Conservation (phyloP, 345 rosid genomes). For the Schrenkiella parvula region DNA sequence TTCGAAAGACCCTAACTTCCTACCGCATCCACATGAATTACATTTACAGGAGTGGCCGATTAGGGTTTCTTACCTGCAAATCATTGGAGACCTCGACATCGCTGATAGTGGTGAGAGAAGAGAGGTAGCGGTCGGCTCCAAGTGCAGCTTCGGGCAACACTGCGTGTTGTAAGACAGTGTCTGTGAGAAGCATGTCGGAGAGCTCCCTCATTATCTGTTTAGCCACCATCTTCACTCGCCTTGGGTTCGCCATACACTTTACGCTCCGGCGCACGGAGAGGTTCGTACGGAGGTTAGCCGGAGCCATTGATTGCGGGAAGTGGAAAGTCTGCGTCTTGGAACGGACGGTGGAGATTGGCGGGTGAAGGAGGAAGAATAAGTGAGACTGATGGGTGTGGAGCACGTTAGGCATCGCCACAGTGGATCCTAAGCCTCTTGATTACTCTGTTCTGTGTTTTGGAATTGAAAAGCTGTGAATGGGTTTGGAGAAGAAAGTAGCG, state of each 20-base stretch:
- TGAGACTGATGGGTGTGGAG: conserved; percentile 28
- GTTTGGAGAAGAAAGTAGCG: neutral
- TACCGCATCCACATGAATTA: neutral
- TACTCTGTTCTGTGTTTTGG: conserved; percentile 15
- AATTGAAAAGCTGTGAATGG: neutral
- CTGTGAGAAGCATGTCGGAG: conserved; percentile 85
- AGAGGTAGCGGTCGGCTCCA: conserved; percentile 82
- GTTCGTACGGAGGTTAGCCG: conserved; percentile 24
- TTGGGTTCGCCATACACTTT: conserved; percentile 85
- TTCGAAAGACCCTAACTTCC: conserved; percentile 9
- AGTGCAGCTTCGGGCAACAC: conserved; percentile 76
- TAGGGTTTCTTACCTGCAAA: conserved; percentile 51
- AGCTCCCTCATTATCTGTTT: conserved; percentile 85
- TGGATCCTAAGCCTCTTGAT: neutral
- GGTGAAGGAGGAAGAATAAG: conserved; percentile 10
- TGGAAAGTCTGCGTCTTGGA: conserved; percentile 26
- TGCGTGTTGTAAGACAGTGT: conserved; percentile 80
- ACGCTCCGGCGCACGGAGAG: conserved; percentile 31
- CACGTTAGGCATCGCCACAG: conserved; percentile 37
- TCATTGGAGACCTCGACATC: conserved; percentile 81
- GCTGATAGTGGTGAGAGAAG: conserved; percentile 84
- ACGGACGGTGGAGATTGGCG: conserved; percentile 27
- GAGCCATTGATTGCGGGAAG: conserved; percentile 27
- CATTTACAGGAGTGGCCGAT: neutral
- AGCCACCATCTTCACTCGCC: conserved; percentile 89